Evolutionary conservation across 345 rosid genomes (phyloP).

Genomic region (Raphanus sativus): DNA sequence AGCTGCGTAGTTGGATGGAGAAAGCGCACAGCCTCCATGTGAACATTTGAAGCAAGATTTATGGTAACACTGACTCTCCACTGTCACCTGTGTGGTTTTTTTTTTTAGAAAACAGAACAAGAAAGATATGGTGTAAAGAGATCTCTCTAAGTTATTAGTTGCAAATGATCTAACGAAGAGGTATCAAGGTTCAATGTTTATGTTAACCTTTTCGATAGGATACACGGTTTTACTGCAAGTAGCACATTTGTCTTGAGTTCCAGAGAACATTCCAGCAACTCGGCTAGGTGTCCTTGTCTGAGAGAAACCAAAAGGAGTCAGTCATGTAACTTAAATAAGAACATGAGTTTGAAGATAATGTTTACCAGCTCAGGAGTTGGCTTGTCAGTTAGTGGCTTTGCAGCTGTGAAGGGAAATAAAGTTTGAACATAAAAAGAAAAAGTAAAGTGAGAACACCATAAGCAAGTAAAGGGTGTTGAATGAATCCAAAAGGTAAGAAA

Average conservation of each 20-base stretch:
- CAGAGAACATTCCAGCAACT: constrained; percentile 94
- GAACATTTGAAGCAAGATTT: constrained; percentile 96
- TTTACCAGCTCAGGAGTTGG: constrained; percentile 80
- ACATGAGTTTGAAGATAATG: constrained; percentile 12
- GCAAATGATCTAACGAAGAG: constrained; percentile 7
- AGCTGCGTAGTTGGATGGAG: constrained; percentile 94
- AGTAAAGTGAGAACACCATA: neutral
- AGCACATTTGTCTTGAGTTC: constrained; percentile 96
- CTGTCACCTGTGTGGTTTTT: constrained; percentile 53
- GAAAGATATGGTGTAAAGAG: neutral
- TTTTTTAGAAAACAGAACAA: neutral
- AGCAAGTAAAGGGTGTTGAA: neutral
- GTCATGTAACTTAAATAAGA: neutral
- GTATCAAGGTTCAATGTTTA: neutral
- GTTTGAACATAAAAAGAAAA: neutral
- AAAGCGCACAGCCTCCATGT: constrained; percentile 83
- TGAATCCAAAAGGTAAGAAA: constrained; percentile 4
- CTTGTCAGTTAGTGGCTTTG: constrained; percentile 84
- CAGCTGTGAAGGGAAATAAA: constrained; percentile 60
- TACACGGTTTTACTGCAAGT: constrained; percentile 95
- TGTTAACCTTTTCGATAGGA: constrained; percentile 89
- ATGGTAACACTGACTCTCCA: constrained; percentile 83
- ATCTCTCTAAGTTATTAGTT: neutral
- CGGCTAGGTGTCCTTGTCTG: constrained; percentile 94
- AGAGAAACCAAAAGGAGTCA: constrained; percentile 35